Percentiles rank a stretch among this genome's conserved stretches.
These are phyloP conservation scores for Candida golubevii DNA, from an alignment of 805 yeast species.

Conservation along the genomic window DNA sequence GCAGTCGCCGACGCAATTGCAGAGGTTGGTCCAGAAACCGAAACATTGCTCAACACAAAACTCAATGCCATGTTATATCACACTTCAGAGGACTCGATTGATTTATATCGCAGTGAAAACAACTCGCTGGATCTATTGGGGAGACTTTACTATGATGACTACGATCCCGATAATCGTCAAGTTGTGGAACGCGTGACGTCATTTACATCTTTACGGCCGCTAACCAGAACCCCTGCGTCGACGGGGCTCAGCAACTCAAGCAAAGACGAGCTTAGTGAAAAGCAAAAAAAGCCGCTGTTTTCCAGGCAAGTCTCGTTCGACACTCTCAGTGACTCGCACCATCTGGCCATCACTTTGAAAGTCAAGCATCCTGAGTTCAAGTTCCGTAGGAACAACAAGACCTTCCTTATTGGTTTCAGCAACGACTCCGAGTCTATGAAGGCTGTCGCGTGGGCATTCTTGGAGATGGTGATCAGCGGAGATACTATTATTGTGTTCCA, in stretches of 20 bases:
- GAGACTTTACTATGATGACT: slow-evolving; percentile 40
- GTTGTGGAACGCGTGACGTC: slow-evolving; percentile 16
- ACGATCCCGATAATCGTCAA: slow-evolving; percentile 28
- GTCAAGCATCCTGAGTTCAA: slow-evolving; percentile 40
- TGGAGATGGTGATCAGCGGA: slow-evolving; percentile 40
- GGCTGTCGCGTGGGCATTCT: slow-evolving; percentile 43
- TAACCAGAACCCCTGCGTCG: slow-evolving; percentile 4
- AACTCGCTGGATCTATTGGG: slow-evolving; percentile 38
- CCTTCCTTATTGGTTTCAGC: slow-evolving; percentile 38
- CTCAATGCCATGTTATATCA: slow-evolving; percentile 37
- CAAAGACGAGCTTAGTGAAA: background rate
- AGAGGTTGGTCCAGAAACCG: slow-evolving; percentile 16
- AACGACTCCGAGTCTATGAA: slow-evolving; percentile 33
- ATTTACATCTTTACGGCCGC: slow-evolving; percentile 9
- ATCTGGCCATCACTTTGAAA: slow-evolving; percentile 36
- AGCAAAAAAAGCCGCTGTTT: slow-evolving; percentile 18
- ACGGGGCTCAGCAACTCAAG: slow-evolving; percentile 14
- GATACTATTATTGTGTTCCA: slow-evolving; percentile 40
- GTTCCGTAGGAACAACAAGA: slow-evolving; percentile 42
- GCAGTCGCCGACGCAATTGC: slow-evolving; percentile 2
- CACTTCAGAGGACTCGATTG: slow-evolving; percentile 35
- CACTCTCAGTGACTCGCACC: slow-evolving; percentile 29
- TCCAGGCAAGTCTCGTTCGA: slow-evolving; percentile 42
- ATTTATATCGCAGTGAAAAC: slow-evolving; percentile 34
- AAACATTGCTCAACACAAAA: slow-evolving; percentile 35